These are phyloP conservation scores for Pseudotsuga menziesii DNA, from an alignment of 75 land plant genomes.

Conservation along the genomic window DNA sequence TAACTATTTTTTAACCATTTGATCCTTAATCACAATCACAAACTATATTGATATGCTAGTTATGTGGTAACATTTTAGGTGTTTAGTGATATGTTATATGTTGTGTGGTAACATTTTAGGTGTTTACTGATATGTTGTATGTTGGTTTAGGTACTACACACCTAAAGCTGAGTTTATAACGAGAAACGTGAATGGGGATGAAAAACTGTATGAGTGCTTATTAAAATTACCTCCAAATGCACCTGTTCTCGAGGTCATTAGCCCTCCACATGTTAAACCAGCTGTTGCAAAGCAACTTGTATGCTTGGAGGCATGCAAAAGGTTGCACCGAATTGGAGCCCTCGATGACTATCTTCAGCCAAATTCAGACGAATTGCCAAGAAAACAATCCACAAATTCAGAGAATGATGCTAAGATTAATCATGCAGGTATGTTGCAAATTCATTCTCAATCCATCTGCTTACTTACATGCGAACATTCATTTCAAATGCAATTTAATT, in stretches of 20 bases:
- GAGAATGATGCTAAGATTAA: too few species aligned
- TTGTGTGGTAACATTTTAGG: neutral
- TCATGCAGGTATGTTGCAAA: slow-evolving; percentile 41
- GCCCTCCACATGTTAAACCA: slow-evolving; percentile 27
- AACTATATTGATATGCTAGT: too few species aligned
- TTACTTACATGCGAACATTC: too few species aligned
- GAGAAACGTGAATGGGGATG: too few species aligned
- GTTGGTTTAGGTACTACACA: slow-evolving; percentile 41
- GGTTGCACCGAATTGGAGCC: slow-evolving; percentile 65
- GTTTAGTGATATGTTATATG: too few species aligned
- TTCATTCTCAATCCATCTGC: too few species aligned
- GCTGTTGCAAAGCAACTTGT: slow-evolving; percentile 63
- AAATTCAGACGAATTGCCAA: slow-evolving; percentile 21
- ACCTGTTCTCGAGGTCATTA: slow-evolving; percentile 51
- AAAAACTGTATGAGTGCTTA: slow-evolving; percentile 27
- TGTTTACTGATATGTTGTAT: neutral
- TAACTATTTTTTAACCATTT: too few species aligned
- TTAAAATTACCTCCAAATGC: slow-evolving; percentile 77
- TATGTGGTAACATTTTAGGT: too few species aligned
- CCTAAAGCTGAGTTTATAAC: slow-evolving; percentile 59
- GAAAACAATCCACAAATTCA: neutral
- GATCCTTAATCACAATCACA: too few species aligned
- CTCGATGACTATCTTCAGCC: slow-evolving; percentile 73
- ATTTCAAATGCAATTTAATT: too few species aligned
- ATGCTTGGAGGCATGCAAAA: slow-evolving; percentile 87